phyloP scores from a whole-genome alignment of 768 basidiomycete genomes.

The Kwoniella newhampshirensis region DNA sequence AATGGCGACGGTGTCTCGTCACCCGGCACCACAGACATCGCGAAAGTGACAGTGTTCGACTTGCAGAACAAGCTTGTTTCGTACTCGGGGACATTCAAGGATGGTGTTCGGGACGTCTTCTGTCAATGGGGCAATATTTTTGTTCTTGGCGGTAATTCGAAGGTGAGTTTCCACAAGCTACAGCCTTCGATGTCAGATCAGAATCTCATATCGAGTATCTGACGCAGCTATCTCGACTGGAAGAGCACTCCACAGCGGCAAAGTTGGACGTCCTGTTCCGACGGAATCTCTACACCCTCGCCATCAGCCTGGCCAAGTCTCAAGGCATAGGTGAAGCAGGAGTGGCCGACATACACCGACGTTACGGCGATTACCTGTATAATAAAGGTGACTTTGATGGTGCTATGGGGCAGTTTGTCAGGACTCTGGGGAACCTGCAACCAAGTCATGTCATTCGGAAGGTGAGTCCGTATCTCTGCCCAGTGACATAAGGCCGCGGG shows the following conservation, averaged over 20 bases:
- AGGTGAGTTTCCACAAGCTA: constrained; percentile 57
- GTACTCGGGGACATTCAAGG: constrained; percentile 74
- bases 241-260: constrained; percentile 62
- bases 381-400: constrained; percentile 86
- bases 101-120: constrained; percentile 79
- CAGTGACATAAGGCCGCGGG: neutral
- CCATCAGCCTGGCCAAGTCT: constrained; percentile 76
- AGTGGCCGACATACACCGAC: constrained; percentile 82
- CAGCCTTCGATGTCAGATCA: neutral
- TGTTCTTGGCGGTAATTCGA: constrained; percentile 73
- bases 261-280: constrained; percentile 84
- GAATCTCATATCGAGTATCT: neutral
- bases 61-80: constrained; percentile 87
- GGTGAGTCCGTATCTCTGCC: constrained; percentile 57
- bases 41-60: constrained; percentile 74
- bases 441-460: constrained; percentile 97
- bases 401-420: constrained; percentile 86
- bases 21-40: constrained; percentile 28
- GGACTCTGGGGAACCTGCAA: constrained; percentile 83
- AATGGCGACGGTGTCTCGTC: constrained; percentile 64
- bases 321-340: constrained; percentile 70
- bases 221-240: constrained; percentile 41
- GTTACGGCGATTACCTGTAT: constrained; percentile 90
- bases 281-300: constrained; percentile 71
- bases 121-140: constrained; percentile 79